phyloP scores from a whole-genome alignment of 805 yeast genomes.

The Nakazawaea ambrosiae region DNA sequence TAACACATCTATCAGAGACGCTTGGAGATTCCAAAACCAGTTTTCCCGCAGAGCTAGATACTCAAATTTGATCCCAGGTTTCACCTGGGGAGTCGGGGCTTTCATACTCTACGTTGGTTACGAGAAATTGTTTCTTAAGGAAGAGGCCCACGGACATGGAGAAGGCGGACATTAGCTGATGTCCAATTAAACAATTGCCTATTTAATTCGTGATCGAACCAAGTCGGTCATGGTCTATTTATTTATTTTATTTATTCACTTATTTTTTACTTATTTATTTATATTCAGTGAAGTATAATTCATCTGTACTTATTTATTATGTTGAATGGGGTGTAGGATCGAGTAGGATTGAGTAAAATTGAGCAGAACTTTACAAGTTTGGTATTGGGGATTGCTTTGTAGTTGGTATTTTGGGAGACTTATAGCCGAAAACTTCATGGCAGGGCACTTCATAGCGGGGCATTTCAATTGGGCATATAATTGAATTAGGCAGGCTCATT shows the following conservation, averaged over 20 bases:
- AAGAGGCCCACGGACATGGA: conserved; percentile 23
- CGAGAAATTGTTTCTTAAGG: conserved; percentile 43
- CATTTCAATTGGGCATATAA: no score
- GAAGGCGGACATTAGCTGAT: neutral
- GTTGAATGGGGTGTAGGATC: no score
- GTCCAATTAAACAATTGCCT: no score
- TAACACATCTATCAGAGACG: no score
- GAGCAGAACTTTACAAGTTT: no score
- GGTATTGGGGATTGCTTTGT: no score
- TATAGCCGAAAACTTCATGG: no score
- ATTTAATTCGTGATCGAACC: neutral
- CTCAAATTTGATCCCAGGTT: conserved; percentile 72
- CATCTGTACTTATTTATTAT: conserved; percentile 1
- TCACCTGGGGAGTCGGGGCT: conserved; percentile 72
- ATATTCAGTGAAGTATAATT: neutral
- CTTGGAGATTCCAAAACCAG: conserved; percentile 85
- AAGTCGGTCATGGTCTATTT: no score
- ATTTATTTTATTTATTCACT: conserved; percentile 1
- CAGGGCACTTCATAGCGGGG: no score
- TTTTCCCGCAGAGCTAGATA: conserved; percentile 66
- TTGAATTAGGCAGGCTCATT: no score
- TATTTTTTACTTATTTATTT: conserved; percentile 5
- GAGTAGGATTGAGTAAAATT: no score
- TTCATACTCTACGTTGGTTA: conserved; percentile 58
- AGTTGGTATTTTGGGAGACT: no score